Percentiles rank a stretch among this genome's conserved stretches.
These are phyloP conservation scores for Cyberlindnera suaveolens DNA, from an alignment of 805 yeast species.

Conservation along the genomic window DNA sequence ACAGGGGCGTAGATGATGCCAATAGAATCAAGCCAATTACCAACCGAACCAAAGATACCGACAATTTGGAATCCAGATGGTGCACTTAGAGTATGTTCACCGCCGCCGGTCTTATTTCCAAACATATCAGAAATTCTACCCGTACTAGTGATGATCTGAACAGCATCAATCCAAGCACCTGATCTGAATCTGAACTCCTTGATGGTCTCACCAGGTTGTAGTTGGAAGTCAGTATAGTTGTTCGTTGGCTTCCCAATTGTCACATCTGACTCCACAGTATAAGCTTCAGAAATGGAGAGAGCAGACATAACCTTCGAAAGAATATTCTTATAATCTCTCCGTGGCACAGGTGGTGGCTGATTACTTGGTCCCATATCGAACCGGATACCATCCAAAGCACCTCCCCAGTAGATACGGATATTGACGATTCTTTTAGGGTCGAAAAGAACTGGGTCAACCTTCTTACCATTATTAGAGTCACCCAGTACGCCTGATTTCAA, in stretches of 20 bases:
- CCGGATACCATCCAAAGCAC: constrained; percentile 77
- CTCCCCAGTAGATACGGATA: constrained; percentile 66
- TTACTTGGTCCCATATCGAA: constrained; percentile 27
- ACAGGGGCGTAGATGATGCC: constrained; percentile 55
- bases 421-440: constrained; percentile 35
- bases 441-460: constrained; percentile 27
- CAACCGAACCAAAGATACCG: constrained; percentile 68
- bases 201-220: constrained; percentile 56
- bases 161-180: constrained; percentile 89
- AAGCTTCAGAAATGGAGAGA: not conserved
- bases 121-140: constrained; percentile 50
- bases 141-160: constrained; percentile 59
- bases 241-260: constrained; percentile 48
- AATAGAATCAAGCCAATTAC: constrained; percentile 67
- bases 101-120: constrained; percentile 71
- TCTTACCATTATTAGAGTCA: constrained; percentile 18
- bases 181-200: constrained; percentile 56
- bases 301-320: constrained; percentile 19
- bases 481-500: constrained; percentile 33
- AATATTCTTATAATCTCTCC: constrained; percentile 35
- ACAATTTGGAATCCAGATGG: constrained; percentile 58
- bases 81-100: constrained; percentile 47
- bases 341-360: constrained; percentile 41
- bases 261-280: constrained; percentile 7
- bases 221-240: constrained; percentile 47